Evolutionary conservation across 257 asterid genomes (phyloP), one percentile per base, ranked within the genome.

Genomic region (Primulina eburnea): DNA sequence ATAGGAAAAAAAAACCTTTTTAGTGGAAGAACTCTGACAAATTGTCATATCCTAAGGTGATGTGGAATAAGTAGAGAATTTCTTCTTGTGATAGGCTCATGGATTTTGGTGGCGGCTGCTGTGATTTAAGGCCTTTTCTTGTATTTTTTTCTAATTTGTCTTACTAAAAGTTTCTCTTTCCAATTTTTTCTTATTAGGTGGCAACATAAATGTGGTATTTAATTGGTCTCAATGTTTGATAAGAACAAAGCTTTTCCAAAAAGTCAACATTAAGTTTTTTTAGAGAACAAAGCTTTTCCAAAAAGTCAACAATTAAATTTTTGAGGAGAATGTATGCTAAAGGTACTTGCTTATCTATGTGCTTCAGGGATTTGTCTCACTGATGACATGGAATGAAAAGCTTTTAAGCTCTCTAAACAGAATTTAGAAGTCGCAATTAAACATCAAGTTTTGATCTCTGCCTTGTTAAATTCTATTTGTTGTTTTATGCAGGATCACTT

Each of bases 401-500:
- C 60, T 73, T 2, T 33, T 60, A 8, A 30, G 29, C n/a, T 65
- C n/a, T 60, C 5, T 30, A 40, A 59, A 32, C 64, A 32, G 16
- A 59, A 43, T 53, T 50, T 29, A 61, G 71, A 71, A 67, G 55
- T 70, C 65, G 58, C 65, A 38, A 60, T 43, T 57, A 52, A 64
- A 67, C 34, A 74, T 35, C 65, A 73, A 62, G 66, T 66, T 76
- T 64, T 8, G 33, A 56, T 62, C 50, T 76, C 59, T 76, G 40
- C 78, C 65, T 69, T 57, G 62, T 47, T 64, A 71, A 62, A 24
- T 68, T 72, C 34, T 64, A 17, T 10, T 4, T 65, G 69, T 60
- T 69, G 30, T 66, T 65, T 71, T 68, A 30, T 76, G 70, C 89
- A 93, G 99, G 96, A 89, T 71, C 91, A 87, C 80, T 93, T 93